These are phyloP conservation scores for Polymyxa betae DNA, from an alignment of 208 protist species.

Conservation along the genomic window DNA sequence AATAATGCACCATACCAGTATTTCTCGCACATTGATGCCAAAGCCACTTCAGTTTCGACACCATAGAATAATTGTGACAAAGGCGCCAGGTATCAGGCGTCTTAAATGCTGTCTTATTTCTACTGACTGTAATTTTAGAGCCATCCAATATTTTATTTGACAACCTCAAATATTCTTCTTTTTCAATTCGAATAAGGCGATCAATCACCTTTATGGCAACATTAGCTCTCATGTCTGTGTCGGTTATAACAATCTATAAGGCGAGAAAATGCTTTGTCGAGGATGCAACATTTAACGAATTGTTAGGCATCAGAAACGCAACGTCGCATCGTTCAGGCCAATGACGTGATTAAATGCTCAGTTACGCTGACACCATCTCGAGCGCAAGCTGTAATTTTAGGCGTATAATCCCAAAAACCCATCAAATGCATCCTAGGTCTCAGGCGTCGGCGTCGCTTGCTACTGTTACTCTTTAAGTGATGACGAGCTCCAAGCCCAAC, in stretches of 20 bases:
- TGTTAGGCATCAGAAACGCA: slow-evolving; percentile 33
- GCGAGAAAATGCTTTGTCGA: neutral
- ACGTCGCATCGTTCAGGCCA: too few relatives aligned
- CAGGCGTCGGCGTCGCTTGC: slow-evolving; percentile 1
- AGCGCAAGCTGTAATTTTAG: too few relatives aligned
- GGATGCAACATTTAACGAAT: neutral
- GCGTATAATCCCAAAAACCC: too few relatives aligned
- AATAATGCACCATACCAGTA: neutral
- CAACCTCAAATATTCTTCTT: slow-evolving; percentile 22
- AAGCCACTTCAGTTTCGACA: neutral
- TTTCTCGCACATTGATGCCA: neutral
- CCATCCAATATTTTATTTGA: slow-evolving; percentile 47
- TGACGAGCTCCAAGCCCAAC: neutral
- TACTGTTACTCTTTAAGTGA: neutral
- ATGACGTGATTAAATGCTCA: too few relatives aligned
- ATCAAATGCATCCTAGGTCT: neutral
- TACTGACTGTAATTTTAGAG: neutral
- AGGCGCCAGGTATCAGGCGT: neutral
- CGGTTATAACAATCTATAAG: neutral
- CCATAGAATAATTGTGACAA: neutral
- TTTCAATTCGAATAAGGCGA: neutral
- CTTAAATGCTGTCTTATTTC: neutral
- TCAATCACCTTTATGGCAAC: neutral
- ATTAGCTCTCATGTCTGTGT: neutral
- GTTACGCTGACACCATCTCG: too few relatives aligned